Conservation (phyloP, 768 basidiomycete species). For the Hericium erinaceus region DNA sequence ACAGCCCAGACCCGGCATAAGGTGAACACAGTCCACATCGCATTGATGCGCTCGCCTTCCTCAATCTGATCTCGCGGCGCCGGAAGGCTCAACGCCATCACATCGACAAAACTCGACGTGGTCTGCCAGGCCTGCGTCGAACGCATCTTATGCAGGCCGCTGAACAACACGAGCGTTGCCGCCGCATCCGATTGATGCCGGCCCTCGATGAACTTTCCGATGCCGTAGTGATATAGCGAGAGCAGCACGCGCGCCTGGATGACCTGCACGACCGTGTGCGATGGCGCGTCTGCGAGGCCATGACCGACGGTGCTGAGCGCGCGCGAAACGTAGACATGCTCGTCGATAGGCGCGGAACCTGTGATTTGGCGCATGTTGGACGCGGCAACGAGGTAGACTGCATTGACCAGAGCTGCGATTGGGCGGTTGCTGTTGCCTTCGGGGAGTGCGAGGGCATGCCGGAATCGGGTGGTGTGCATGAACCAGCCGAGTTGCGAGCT, state of each 20-base stretch:
- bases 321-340: conserved; percentile 35
- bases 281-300: conserved; percentile 20
- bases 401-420: conserved; percentile 33
- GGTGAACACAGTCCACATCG: conserved; percentile 53
- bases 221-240: conserved; percentile 21
- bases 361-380: conserved; percentile 14
- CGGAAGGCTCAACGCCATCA: conserved; percentile 20
- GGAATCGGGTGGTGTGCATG: conserved; percentile 42
- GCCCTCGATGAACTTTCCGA: conserved; percentile 22
- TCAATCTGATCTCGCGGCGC: conserved; percentile 37
- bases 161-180: conserved; percentile 19
- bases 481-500: conserved; percentile 59
- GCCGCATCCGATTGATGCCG: conserved; percentile 23
- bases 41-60: conserved; percentile 58
- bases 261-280: conserved; percentile 25
- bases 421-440: conserved; percentile 19
- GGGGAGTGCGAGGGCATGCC: conserved; percentile 20
- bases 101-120: conserved; percentile 10
- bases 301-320: conserved; percentile 40
- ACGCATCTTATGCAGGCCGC: conserved; percentile 20
- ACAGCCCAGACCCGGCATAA: conserved; percentile 51
- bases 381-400: conserved; percentile 28
- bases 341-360: conserved; percentile 15
- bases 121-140: conserved; percentile 7
- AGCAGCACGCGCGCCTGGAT: conserved; percentile 27